phyloP scores from a whole-genome alignment of 1,284 basidiomycete genomes.

The Apiotrichum porosum region DNA sequence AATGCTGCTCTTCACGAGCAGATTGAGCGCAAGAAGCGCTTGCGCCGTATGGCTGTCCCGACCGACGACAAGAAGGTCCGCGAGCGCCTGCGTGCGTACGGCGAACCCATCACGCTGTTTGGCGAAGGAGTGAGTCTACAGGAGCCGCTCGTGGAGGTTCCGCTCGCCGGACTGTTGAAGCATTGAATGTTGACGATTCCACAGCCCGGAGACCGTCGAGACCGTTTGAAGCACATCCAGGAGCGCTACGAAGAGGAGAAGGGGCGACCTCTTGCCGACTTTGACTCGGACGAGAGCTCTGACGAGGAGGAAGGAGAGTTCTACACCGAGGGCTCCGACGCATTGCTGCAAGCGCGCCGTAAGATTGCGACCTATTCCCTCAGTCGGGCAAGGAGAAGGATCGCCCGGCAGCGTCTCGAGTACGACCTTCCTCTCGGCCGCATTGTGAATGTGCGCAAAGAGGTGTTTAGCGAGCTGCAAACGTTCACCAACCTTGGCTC shows the following conservation, averaged over 20 bases:
- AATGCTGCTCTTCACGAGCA: slow-evolving; percentile 79
- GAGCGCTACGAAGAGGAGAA: slow-evolving; percentile 74
- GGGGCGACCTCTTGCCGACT: slow-evolving; percentile 54
- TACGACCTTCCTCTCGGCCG: slow-evolving; percentile 81
- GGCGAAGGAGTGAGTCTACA: slow-evolving; percentile 78
- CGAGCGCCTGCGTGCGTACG: slow-evolving; percentile 80
- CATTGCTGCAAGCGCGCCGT: slow-evolving; percentile 75
- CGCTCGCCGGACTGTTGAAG: background rate
- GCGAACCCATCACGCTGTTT: slow-evolving; percentile 94
- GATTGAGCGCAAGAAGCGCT: slow-evolving; percentile 90
- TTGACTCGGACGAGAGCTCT: slow-evolving; percentile 49
- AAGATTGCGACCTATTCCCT: slow-evolving; percentile 87
- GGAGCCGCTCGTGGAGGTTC: too few species aligned
- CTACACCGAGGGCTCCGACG: slow-evolving; percentile 84
- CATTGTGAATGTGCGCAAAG: slow-evolving; percentile 84
- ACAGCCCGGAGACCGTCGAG: slow-evolving; percentile 62
- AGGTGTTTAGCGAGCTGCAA: slow-evolving; percentile 84
- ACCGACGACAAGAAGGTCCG: slow-evolving; percentile 93
- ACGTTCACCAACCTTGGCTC: slow-evolving; percentile 88
- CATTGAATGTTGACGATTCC: background rate
- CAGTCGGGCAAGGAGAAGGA: slow-evolving; percentile 83
- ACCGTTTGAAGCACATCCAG: slow-evolving; percentile 86
- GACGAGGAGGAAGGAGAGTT: slow-evolving; percentile 86
- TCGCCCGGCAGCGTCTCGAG: slow-evolving; percentile 83
- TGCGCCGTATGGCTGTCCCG: slow-evolving; percentile 88